Conservation (phyloP, 2,329 filamentous ascomycete species). For the Mycosphaerella arachidis region DNA sequence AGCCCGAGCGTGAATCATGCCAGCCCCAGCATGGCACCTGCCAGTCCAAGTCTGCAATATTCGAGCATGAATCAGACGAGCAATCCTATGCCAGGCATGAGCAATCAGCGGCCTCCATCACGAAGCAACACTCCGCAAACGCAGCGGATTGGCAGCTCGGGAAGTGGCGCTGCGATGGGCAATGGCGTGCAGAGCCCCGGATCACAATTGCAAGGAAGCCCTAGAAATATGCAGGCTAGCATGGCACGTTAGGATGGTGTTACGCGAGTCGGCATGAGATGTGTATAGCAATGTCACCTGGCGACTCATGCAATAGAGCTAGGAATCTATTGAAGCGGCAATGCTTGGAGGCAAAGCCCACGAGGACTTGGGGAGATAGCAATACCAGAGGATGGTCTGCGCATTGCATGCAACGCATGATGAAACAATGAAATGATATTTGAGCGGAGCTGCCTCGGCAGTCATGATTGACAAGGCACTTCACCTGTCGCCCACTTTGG, state of each 20-base stretch:
- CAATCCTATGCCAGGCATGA: conserved; percentile 6
- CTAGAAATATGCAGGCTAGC: conserved; percentile 30
- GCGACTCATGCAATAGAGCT: not conserved
- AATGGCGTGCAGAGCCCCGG: conserved; percentile 31
- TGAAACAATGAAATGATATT: not conserved
- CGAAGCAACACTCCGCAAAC: conserved; percentile 32
- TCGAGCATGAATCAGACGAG: conserved; percentile 19
- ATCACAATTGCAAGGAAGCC: conserved; percentile 29
- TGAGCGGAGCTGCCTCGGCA: not conserved
- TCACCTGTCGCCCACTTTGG: not conserved
- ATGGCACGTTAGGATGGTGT: conserved; percentile 23
- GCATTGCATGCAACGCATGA: not conserved
- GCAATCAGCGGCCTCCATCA: conserved; percentile 23
- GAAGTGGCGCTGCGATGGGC: conserved; percentile 23
- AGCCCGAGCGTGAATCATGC: conserved; percentile 28
- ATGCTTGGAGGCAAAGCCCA: not conserved
- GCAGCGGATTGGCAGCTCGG: conserved; percentile 30
- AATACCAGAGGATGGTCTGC: not conserved
- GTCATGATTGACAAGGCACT: not conserved
- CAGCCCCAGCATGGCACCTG: conserved; percentile 29
- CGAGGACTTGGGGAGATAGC: not conserved
- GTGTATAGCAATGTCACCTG: not conserved
- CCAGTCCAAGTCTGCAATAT: conserved; percentile 21
- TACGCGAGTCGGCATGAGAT: not conserved
- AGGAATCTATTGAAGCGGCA: not conserved